Base-by-base conservation (phyloP, 805 yeast species). In the Starmerella floris region DNA sequence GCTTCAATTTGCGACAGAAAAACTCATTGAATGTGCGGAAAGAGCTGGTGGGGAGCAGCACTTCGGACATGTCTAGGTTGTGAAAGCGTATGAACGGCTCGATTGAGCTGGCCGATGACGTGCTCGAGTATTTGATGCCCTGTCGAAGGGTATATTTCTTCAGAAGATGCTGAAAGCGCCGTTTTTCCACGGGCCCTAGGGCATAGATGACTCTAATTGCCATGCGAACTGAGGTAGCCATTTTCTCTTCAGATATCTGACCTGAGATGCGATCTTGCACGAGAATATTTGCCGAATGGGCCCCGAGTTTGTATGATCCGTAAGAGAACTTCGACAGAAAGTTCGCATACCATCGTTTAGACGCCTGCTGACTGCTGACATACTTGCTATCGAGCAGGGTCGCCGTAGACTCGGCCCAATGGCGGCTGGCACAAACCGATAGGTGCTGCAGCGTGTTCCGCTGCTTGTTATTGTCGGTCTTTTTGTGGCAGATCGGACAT, bases 251-350 rank as follows among this genome's bases (percentile, higher is more conserved):
- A 56, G 81, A 61, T n/a, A 88, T 75, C 36, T 83, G 71, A 0
- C 98, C 98, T 0, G 95, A 79, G 16, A 72, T 67, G 47, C 98
- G 68, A 58, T 91, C 96, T 59, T 91, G 97, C 2, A 88, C 96
- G 39, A 91, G 65, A 25, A 91, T 88, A 56, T 88, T 88, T 9
- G 96, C 98, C 37, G 93, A 84, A 56, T 88, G 83, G 21, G 79
- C 77, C 2, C 96, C 96, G 30, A 88, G 62, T 38, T 77, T 76
- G 57, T 85, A 80, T 53, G 80, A 80, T 0, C 98, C 98, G 56
- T 83, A 85, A 0, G 91, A 83, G 37, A 91, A 64, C 56, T 84
- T 87, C 39, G 85, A 79, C 43, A 87, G 64, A 2, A 82, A 72
- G 54, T 81, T 84, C 3, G 87, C 70, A 55, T 81, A 83, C 97